Conservation (phyloP, 2,329 filamentous ascomycete species). For the Rhynchosporium graminicola region DNA sequence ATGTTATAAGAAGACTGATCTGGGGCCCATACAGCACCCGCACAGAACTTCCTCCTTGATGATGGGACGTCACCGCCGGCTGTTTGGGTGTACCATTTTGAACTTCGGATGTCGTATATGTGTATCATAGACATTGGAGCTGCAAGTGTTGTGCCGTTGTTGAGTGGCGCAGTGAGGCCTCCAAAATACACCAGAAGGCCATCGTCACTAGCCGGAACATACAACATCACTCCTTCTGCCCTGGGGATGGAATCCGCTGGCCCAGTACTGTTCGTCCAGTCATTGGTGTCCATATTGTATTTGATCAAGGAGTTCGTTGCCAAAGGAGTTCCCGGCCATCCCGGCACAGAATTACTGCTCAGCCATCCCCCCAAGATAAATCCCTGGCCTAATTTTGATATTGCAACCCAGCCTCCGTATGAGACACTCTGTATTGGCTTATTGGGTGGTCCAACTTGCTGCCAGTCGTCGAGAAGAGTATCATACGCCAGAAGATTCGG, state of each 20-base stretch:
- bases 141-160: slow-evolving; percentile 47
- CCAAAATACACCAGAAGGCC: slow-evolving; percentile 65
- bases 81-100: slow-evolving; percentile 60
- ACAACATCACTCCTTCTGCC: slow-evolving; percentile 62
- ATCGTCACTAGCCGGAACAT: slow-evolving; percentile 58
- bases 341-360: slow-evolving; percentile 53
- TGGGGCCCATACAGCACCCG: slow-evolving; percentile 58
- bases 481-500: slow-evolving; percentile 60
- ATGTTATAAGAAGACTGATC: slow-evolving; percentile 66
- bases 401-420: slow-evolving; percentile 57
- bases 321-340: slow-evolving; percentile 51
- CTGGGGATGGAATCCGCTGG: slow-evolving; percentile 51
- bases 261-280: slow-evolving; percentile 55
- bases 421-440: slow-evolving; percentile 49
- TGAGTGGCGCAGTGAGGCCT: slow-evolving; percentile 51
- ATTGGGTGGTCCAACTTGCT: slow-evolving; percentile 45
- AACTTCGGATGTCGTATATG: slow-evolving; percentile 61
- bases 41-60: slow-evolving; percentile 59
- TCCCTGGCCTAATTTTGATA: slow-evolving; percentile 55
- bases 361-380: slow-evolving; percentile 66
- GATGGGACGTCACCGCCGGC: slow-evolving; percentile 55
- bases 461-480: slow-evolving; percentile 57
- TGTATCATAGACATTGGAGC: slow-evolving; percentile 54
- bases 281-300: slow-evolving; percentile 56
- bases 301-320: slow-evolving; percentile 55